A percentile compares a stretch with the other conserved stretches of the same genome.
These are phyloP conservation scores for Trifolium dubium DNA, from an alignment of 306 rosid genomes.

Conservation along the genomic window DNA sequence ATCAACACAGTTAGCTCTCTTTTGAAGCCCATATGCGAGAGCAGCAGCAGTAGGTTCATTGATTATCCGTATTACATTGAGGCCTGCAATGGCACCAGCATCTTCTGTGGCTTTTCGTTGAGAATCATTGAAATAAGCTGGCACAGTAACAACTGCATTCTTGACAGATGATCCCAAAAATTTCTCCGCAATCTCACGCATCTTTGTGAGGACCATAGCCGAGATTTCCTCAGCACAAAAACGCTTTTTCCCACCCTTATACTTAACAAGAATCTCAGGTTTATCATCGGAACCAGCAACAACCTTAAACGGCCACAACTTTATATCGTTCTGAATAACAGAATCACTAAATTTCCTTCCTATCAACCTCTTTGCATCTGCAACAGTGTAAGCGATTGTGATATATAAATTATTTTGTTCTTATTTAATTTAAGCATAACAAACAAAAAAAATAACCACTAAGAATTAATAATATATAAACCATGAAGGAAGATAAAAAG, in stretches of 20 bases:
- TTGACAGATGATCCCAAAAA: conserved; percentile 31
- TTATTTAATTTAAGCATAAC: neutral
- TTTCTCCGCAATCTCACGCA: conserved; percentile 59
- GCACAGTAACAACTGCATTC: conserved; percentile 61
- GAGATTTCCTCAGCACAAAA: conserved; percentile 62
- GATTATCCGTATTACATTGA: conserved; percentile 50
- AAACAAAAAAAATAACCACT: neutral
- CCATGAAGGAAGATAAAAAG: neutral
- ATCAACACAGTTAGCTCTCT: conserved; percentile 38
- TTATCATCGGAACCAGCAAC: conserved; percentile 35
- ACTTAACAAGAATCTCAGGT: conserved; percentile 53
- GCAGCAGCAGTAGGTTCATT: conserved; percentile 58
- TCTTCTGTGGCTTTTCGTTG: conserved; percentile 41
- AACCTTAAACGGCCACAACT: neutral
- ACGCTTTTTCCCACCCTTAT: conserved; percentile 49
- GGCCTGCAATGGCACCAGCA: conserved; percentile 47
- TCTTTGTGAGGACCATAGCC: conserved; percentile 56
- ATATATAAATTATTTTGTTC: neutral
- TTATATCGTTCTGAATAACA: neutral
- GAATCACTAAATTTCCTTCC: neutral
- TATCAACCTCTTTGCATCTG: conserved; percentile 3
- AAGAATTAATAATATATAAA: no score
- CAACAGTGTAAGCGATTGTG: neutral
- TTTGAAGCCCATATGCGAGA: conserved; percentile 63
- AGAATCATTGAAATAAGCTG: conserved; percentile 63